phyloP scores from a whole-genome alignment of 805 yeast genomes.

The Torulaspora microellipsoides region DNA sequence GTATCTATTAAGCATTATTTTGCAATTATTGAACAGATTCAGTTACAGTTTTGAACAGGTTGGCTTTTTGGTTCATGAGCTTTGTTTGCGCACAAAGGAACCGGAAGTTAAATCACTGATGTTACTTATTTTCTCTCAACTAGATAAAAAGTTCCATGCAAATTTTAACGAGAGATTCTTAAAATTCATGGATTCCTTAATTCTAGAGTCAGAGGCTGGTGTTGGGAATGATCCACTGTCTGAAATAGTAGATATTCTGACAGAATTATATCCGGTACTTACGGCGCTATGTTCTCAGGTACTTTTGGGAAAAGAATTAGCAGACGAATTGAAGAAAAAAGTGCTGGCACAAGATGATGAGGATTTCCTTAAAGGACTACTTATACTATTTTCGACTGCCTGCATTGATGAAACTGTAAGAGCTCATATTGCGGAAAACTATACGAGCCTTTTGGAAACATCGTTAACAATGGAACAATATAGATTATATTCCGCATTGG shows the following conservation, averaged over 20 bases:
- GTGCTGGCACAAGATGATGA: constrained; percentile 15
- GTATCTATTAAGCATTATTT: constrained; percentile 21
- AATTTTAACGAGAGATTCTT: constrained; percentile 20
- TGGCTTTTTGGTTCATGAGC: constrained; percentile 23
- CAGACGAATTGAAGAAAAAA: constrained; percentile 22
- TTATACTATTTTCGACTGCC: constrained; percentile 40
- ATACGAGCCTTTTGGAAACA: constrained; percentile 38
- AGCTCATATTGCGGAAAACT: constrained; percentile 43
- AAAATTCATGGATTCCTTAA: constrained; percentile 18
- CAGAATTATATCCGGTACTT: constrained; percentile 28
- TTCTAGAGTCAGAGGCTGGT: constrained; percentile 26
- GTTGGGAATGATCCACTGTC: constrained; percentile 22
- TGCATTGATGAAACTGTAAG: constrained; percentile 51
- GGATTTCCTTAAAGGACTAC: constrained; percentile 24
- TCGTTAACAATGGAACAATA: constrained; percentile 32
- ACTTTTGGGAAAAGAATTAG: constrained; percentile 29
- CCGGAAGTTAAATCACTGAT: constrained; percentile 20
- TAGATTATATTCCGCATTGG: constrained; percentile 40
- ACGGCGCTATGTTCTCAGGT: constrained; percentile 29
- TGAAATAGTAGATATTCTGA: constrained; percentile 20
- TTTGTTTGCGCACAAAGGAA: constrained; percentile 21
- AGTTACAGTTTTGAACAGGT: constrained; percentile 24
- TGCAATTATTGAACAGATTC: constrained; percentile 29
- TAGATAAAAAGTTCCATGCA: constrained; percentile 15
- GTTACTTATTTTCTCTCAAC: constrained; percentile 19